Conservation (phyloP, 2,329 filamentous ascomycete genomes). For the Beauveria sp. region DNA sequence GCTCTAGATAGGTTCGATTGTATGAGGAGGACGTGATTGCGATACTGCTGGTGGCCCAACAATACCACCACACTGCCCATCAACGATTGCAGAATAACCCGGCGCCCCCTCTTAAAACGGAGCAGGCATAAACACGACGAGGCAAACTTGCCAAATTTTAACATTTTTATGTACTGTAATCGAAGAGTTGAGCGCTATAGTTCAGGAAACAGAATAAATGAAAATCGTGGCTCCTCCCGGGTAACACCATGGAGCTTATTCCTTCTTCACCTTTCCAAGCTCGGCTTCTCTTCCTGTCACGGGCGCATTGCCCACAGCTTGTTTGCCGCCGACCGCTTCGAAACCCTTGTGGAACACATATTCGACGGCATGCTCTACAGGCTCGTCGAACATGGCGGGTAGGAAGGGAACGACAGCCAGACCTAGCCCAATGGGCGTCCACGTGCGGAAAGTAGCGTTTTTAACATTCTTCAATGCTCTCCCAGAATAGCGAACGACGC, state of each 20-base stretch:
- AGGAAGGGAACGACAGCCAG: slow-evolving; percentile 72
- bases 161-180: neutral
- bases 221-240: neutral
- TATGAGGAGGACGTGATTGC: too few species aligned
- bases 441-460: slow-evolving; percentile 69
- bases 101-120: too few species aligned
- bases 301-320: slow-evolving; percentile 48
- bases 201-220: neutral
- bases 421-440: slow-evolving; percentile 83
- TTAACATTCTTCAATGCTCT: slow-evolving; percentile 76
- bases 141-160: neutral
- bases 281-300: slow-evolving; percentile 41
- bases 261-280: slow-evolving; percentile 36
- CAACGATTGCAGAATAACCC: too few species aligned
- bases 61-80: too few species aligned
- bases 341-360: slow-evolving; percentile 84
- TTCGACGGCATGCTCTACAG: slow-evolving; percentile 86
- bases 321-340: slow-evolving; percentile 57
- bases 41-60: too few species aligned
- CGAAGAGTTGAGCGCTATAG: slow-evolving; percentile 2
- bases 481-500: slow-evolving; percentile 83
- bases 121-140: too few species aligned
- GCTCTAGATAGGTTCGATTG: too few species aligned
- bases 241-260: slow-evolving; percentile 21
- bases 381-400: slow-evolving; percentile 80